Evolutionary conservation across 2,329 filamentous ascomycete species (phyloP).

Genomic region (Endocalyx cinctus): DNA sequence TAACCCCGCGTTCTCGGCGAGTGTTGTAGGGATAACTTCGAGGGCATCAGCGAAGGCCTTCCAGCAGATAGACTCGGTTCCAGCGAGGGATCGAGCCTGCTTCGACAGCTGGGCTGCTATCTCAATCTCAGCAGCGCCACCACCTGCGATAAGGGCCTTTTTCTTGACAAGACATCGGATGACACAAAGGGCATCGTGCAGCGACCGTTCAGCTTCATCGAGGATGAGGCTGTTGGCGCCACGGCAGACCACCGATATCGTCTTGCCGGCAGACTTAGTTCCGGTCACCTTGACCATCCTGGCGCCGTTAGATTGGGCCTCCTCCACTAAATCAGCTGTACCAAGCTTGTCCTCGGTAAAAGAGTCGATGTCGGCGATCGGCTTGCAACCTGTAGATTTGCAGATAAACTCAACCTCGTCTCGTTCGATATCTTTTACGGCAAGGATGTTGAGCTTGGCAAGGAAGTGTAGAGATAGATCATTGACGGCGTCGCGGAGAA

Average conservation of each 20-base stretch:
- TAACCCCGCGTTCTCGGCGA: conserved; percentile 94
- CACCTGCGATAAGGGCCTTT: conserved; percentile 96
- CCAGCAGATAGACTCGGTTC: conserved; percentile 97
- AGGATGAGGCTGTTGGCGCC: conserved; percentile 92
- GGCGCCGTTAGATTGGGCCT: conserved; percentile 79
- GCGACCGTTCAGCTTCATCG: conserved; percentile 92
- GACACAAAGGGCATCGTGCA: conserved; percentile 96
- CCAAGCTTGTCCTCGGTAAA: conserved; percentile 99
- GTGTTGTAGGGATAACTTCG: conserved; percentile 92
- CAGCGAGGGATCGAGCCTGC: conserved; percentile 75
- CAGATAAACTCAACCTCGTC: conserved; percentile 99
- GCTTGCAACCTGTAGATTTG: conserved; percentile 98
- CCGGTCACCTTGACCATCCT: conserved; percentile 94
- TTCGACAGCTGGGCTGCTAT: conserved; percentile 83
- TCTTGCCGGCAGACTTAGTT: conserved; percentile 78
- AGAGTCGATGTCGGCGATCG: conserved; percentile 95
- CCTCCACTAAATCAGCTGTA: conserved; percentile 88
- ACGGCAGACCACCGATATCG: conserved; percentile 88
- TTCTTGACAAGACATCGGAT: conserved; percentile 98
- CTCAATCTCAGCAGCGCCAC: conserved; percentile 94
- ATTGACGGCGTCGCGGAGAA: conserved; percentile 95
- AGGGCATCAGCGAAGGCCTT: conserved; percentile 97
- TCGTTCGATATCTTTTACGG: conserved; percentile 95
- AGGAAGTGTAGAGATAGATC: conserved; percentile 96
- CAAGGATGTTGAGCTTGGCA: conserved; percentile 91